Conservation (phyloP, 805 yeast genomes). For the Lipomyces spencermartinsiae region DNA sequence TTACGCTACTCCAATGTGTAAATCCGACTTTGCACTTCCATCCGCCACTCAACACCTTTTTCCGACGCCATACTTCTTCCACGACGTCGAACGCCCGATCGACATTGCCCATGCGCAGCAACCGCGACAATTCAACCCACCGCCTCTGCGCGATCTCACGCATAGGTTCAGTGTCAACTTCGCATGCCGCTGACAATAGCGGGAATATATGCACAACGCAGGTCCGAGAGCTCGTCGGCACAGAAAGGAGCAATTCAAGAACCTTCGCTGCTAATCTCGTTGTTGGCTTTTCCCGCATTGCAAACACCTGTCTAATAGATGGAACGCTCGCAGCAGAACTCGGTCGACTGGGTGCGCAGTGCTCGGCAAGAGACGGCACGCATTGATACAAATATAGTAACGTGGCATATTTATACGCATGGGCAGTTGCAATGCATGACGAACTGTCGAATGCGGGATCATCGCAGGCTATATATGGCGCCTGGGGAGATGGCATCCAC, state of each 20-base stretch:
- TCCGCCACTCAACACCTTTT: constrained; percentile 30
- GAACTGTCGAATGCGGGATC: constrained; percentile 62
- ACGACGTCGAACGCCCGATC: constrained; percentile 72
- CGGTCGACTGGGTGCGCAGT: constrained; percentile 12
- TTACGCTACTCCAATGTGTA: constrained; percentile 70
- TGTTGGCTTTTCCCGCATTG: constrained; percentile 10
- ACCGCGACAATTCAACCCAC: constrained; percentile 60
- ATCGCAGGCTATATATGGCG: constrained; percentile 48
- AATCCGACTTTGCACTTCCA: constrained; percentile 31
- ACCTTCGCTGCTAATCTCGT: constrained; percentile 58
- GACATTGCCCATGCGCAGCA: constrained; percentile 70
- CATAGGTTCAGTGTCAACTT: constrained; percentile 63
- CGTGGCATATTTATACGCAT: constrained; percentile 67
- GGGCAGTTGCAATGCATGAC: constrained; percentile 71
- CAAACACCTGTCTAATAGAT: background rate
- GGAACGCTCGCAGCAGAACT: constrained; percentile 11
- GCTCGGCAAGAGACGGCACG: constrained; percentile 61
- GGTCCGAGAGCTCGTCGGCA: constrained; percentile 64
- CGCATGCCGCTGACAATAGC: constrained; percentile 68
- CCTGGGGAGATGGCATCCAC: constrained; percentile 60
- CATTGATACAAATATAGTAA: constrained; percentile 69
- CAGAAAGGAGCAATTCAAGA: constrained; percentile 64
- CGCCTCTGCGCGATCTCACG: constrained; percentile 65
- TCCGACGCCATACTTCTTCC: constrained; percentile 71
- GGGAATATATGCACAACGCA: constrained; percentile 70